phyloP scores from a whole-genome alignment of 2,329 filamentous ascomycete genomes.

The Ophiosphaerella herpotricha region DNA sequence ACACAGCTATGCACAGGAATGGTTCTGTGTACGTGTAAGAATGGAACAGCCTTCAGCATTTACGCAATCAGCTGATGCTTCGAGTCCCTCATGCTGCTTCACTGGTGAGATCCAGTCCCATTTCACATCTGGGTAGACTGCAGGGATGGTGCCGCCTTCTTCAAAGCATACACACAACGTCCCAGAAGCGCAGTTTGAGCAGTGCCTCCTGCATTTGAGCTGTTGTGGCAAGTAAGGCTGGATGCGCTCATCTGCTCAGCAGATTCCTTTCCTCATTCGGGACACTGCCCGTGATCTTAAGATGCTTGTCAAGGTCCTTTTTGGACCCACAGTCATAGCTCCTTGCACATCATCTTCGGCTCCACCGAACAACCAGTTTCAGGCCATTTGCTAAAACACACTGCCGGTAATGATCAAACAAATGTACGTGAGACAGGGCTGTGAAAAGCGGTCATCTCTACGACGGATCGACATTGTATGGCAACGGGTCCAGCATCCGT shows the following conservation, averaged over 20 bases:
- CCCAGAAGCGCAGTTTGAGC: neutral
- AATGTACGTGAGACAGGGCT: neutral
- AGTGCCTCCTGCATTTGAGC: neutral
- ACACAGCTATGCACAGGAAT: too few species aligned
- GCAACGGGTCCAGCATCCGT: neutral
- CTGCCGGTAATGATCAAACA: neutral
- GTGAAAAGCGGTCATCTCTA: neutral
- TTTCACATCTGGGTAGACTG: neutral
- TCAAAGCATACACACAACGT: neutral
- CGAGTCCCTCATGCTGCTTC: neutral
- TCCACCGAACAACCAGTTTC: neutral
- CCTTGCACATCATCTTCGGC: neutral
- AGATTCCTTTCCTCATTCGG: neutral
- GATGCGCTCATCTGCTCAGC: neutral
- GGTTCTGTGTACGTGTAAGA: too few species aligned
- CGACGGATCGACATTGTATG: neutral
- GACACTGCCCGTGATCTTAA: neutral
- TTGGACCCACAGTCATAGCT: constrained; percentile 1
- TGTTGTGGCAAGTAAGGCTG: neutral
- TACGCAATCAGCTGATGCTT: neutral
- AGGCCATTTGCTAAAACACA: neutral
- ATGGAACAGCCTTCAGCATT: neutral
- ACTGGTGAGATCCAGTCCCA: neutral
- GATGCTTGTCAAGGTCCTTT: neutral
- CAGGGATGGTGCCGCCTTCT: neutral